Conservation (phyloP, 176 grass and related monocot genomes). For the Leersia perrieri region DNA sequence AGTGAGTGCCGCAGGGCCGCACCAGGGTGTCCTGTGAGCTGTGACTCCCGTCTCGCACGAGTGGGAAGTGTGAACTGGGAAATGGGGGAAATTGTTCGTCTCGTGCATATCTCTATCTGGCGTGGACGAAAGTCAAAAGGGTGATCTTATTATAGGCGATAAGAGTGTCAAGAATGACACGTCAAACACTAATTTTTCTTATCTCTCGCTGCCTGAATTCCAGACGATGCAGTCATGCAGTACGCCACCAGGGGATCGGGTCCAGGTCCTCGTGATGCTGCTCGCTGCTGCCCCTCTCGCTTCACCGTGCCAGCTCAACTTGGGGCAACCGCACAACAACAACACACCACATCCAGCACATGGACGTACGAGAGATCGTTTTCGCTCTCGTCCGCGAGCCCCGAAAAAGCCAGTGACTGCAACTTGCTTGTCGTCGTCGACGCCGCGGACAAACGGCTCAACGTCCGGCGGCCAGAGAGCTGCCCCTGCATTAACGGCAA, state of each 20-base stretch:
- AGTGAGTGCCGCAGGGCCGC: too few species aligned
- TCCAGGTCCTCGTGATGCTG: too few species aligned
- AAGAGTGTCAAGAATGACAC: neutral
- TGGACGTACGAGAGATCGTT: slow-evolving; percentile 8
- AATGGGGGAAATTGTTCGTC: too few species aligned
- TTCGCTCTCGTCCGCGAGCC: neutral
- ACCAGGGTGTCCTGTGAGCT: too few species aligned
- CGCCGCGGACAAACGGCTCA: neutral
- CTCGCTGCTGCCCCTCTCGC: neutral
- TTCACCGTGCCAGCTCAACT: neutral
- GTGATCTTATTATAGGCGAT: neutral
- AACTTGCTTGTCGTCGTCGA: neutral
- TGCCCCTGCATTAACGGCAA: neutral
- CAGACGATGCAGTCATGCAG: too few species aligned
- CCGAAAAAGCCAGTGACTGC: neutral
- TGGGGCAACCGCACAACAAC: neutral
- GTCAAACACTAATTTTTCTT: neutral
- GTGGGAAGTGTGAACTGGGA: too few species aligned
- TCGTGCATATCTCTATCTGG: too few species aligned
- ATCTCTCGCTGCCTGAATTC: neutral
- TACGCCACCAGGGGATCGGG: too few species aligned
- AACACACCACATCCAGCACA: neutral
- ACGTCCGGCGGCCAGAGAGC: neutral
- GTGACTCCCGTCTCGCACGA: too few species aligned
- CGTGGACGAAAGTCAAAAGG: neutral